Base-by-base conservation (phyloP, 495 filamentous ascomycete genomes). In the Neurospora sp. region DNA sequence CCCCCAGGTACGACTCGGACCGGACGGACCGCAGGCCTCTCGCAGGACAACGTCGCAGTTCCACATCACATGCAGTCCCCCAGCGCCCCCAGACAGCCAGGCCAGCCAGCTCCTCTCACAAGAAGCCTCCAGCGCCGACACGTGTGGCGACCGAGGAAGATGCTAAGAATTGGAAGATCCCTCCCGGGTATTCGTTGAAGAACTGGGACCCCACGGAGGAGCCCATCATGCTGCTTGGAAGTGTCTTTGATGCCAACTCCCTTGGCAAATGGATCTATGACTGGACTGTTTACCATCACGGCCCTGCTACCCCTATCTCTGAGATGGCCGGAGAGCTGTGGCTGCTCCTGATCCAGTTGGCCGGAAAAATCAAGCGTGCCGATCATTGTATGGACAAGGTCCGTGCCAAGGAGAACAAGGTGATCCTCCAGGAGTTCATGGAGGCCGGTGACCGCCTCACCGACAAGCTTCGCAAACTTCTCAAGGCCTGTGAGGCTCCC, bases 201-300 rank as follows among this genome's bases (percentile, higher is more conserved):
- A 98, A 99, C 86, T 99, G 96, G 96, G 96, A 98, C 79, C 95
- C 94, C 1, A 90, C 90, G 61, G 94, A 97, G 82, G 93, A 93
- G 76, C 83, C 96, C 40, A 97, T 99, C 81, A 90, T 97, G 80
- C 87, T 99, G 7, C 87, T 98, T 9, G 96, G 96, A 53, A 96
- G 93, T 79, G 96, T 98, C 65, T 99, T 98, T 79, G 96, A 98
- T 78, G 93, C 96, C 81, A 97, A 97, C 87, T 96, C 93, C 27
- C 87, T 99, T 17, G 96, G 96, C 78, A 97, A 97, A 82, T 99
- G 96, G 96, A 95, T 99, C 80, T 99, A 97, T 84, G 97, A 99
- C 86, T 99, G 96, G 96, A 98, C 96, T 40, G 93, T 98, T 73
- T 98, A 93, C 84, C 90, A 92, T 80, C 92, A 96, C 75, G 94